Base-by-base conservation (phyloP, 257 asterid genomes). In the Leonotis leonurus region DNA sequence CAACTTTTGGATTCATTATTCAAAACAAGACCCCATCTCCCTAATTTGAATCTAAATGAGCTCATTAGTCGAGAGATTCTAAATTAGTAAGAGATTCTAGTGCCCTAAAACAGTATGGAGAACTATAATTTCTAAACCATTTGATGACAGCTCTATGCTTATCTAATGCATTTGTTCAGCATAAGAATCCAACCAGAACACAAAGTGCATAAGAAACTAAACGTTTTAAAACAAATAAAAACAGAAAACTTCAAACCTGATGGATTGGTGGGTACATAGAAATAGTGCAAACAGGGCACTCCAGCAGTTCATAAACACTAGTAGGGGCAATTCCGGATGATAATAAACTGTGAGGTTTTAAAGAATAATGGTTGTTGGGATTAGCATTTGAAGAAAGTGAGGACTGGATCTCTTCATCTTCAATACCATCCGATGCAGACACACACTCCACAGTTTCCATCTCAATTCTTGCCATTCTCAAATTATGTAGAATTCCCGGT, bases 261-360 rank as follows among this genome's bases (percentile, higher is more conserved):
- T 88, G 95, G 54, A 88, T 88, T 27, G 96, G 96, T 3, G 96
- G 96, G 73, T 85, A 88, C 96, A 88, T 88, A 56, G 96, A 88
- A 74, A 85, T 88, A 60, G 91, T 88, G 45, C 96, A 88, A 68
- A 88, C 94, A 48, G 96, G 96, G 79, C 96, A 88, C 75, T 88
- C 96, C 53, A 88, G 86, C 80, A 88, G 82, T 72, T 88, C 96
- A 68, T 88, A 88, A 65, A 88, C 92, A 62, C 88, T 83, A 6
- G 88, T 76, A 1, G 95, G 92, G 40, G 59, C 88, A 51, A 78
- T 67, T 69, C 80, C 89, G 45, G 92, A 44, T 11, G 78, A 58
- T 21, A 80, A 25, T 16, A 70, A 51, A 67, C 49, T 78, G 9
- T 62, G 81, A 65, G 80, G 66, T 69, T 82, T 84, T 33, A 82